Evolutionary conservation across 495 filamentous ascomycete species (phyloP), one percentile per base, ranked within the genome.

Genomic region (Penicillium subrubescens): DNA sequence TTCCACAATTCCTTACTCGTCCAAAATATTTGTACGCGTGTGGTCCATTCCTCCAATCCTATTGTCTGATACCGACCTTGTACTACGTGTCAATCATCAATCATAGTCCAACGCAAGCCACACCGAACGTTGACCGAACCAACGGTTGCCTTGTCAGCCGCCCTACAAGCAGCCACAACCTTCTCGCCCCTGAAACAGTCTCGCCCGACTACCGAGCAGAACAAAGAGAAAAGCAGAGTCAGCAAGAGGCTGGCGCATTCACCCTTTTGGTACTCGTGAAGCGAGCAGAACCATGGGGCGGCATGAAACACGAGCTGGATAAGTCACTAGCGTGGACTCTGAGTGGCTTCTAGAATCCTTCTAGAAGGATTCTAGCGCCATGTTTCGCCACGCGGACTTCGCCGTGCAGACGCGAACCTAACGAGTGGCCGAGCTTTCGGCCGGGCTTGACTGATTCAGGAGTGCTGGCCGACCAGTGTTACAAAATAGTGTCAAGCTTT

Each of bases 341-440:
- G 74, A 72, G 72, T 53, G 72, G 60, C 56, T 78, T 79, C 76
- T 39, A 71, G 70, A 74, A 74, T 35, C 33, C 29, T 79, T 79
- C 77, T 72, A 60, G 72, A 77, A 75, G 62, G 48, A 43, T 77
- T 76, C 75, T 77, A 73, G 76, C 57, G 72, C 55, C 25, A 60
- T n/a, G 15, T 5, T 64, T 68, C 44, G 64, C 68, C 61, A 71
- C 65, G 19, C 53, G 55, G 59, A 62, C 55, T 62, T 64, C 56
- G 56, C 65, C 65, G 61, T 35, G 21, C 54, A 19, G 34, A 12
- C 21, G 23, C 33, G 15, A 61, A 43, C 39, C 35, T 35, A 34
- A 25, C 44, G 19, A 4, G 4, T 3, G 25, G 17, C 57, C 57
- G 57, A 23, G 25, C 17, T 56, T 25, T 37, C 53, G 53, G 53